These are phyloP conservation scores for Pythium biforme DNA, from an alignment of 352 stramenopile genomes.

Conservation along the genomic window DNA sequence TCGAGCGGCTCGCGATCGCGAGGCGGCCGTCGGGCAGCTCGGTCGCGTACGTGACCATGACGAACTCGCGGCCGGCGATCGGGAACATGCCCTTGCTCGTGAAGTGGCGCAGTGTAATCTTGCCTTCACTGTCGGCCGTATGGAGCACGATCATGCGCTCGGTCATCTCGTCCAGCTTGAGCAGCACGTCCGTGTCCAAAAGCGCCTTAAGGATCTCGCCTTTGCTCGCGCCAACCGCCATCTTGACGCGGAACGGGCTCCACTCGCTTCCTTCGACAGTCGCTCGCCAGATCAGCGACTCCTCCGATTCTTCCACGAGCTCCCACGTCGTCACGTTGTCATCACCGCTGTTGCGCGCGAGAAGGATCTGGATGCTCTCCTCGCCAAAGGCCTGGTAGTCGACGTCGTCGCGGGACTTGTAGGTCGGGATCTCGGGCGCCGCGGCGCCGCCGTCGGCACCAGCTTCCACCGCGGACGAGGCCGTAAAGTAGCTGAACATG, in stretches of 20 bases:
- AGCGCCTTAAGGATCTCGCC: slow-evolving; percentile 52
- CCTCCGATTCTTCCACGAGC: slow-evolving; percentile 51
- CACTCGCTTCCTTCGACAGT: slow-evolving; percentile 61
- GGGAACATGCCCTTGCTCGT: slow-evolving; percentile 80
- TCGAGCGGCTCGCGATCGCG: slow-evolving; percentile 67
- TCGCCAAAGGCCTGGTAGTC: slow-evolving; percentile 58
- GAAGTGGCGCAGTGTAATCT: slow-evolving; percentile 65
- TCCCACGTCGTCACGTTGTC: slow-evolving; percentile 76
- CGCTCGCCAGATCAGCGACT: slow-evolving; percentile 61
- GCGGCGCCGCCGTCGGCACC: neutral
- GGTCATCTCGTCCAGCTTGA: slow-evolving; percentile 84
- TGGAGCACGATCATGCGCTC: slow-evolving; percentile 61
- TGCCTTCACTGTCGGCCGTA: slow-evolving; percentile 46
- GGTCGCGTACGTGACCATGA: slow-evolving; percentile 63
- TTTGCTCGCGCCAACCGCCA: slow-evolving; percentile 57
- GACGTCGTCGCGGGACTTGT: slow-evolving; percentile 50
- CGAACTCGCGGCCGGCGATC: slow-evolving; percentile 69
- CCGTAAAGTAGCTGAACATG: slow-evolving; percentile 29
- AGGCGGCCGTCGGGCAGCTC: slow-evolving; percentile 50
- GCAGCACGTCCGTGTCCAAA: slow-evolving; percentile 56
- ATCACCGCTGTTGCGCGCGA: slow-evolving; percentile 53
- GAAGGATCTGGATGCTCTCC: slow-evolving; percentile 65
- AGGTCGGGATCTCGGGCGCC: slow-evolving; percentile 35
- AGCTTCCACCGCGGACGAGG: slow-evolving; percentile 1
- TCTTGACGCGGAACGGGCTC: slow-evolving; percentile 65